These are phyloP conservation scores for Chlamydomonas sp. DNA, from an alignment of 139 green algal species.

Conservation along the genomic window DNA sequence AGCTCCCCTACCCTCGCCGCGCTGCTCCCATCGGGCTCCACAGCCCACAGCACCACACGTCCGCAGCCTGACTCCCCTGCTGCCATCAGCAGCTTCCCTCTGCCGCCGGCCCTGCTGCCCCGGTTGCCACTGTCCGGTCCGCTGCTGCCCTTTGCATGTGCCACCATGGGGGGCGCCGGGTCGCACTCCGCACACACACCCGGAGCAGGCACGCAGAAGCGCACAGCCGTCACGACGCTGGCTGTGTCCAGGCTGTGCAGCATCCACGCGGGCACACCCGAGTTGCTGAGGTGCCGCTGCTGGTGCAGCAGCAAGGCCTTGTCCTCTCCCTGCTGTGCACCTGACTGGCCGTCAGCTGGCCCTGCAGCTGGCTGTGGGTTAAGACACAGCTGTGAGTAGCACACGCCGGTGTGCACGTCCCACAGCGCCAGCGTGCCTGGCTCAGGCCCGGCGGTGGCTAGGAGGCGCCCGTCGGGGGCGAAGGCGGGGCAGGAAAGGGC, in stretches of 20 bases:
- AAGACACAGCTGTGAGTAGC: neutral
- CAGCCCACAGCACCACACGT: constrained; percentile 21
- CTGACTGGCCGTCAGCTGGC: too few species aligned
- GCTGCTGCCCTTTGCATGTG: too few species aligned
- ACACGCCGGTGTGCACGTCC: constrained; percentile 19
- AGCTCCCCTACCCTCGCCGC: neutral
- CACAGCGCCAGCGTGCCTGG: constrained; percentile 22
- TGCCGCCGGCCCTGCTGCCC: neutral
- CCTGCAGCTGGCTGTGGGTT: too few species aligned
- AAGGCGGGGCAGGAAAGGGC: constrained; percentile 21
- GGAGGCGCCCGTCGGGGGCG: neutral
- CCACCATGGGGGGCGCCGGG: too few species aligned
- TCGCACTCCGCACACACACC: too few species aligned
- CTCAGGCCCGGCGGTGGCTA: neutral
- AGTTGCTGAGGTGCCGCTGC: too few species aligned
- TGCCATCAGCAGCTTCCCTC: constrained; percentile 8
- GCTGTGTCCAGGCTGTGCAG: too few species aligned
- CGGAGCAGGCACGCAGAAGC: too few species aligned
- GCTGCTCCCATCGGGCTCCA: constrained; percentile 12
- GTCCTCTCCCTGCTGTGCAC: too few species aligned
- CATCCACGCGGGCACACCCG: too few species aligned
- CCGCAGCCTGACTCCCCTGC: neutral
- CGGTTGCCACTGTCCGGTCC: neutral
- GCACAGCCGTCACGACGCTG: too few species aligned
- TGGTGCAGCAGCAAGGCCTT: too few species aligned